Conservation (phyloP, 805 yeast species). For the Pichia occidentalis region DNA sequence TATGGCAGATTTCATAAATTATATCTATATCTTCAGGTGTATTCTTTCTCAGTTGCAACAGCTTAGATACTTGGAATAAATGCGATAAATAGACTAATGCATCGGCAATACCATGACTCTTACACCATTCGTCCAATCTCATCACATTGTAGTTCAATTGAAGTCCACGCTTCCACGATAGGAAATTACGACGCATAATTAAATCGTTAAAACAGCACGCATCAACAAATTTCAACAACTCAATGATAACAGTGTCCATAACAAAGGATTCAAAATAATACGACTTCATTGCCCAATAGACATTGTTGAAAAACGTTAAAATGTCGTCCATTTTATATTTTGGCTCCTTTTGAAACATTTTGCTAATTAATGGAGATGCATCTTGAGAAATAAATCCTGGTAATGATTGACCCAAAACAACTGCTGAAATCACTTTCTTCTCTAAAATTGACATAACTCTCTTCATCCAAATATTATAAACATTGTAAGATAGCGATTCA, state of each 20-base stretch:
- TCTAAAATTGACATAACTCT: conserved; percentile 86
- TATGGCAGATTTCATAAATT: conserved; percentile 90
- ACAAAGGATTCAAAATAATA: conserved; percentile 83
- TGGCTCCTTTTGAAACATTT: conserved; percentile 65
- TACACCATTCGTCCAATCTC: conserved; percentile 97
- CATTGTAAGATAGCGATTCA: conserved; percentile 85
- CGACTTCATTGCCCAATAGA: conserved; percentile 88
- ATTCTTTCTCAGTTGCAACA: conserved; percentile 85
- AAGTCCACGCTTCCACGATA: conserved; percentile 96
- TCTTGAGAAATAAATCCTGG: conserved; percentile 95
- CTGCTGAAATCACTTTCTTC: conserved; percentile 91
- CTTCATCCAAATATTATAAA: conserved; percentile 96
- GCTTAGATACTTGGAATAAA: conserved; percentile 85
- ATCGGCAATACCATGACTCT: conserved; percentile 83
- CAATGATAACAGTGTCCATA: conserved; percentile 75
- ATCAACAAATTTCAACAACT: conserved; percentile 79
- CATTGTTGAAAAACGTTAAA: conserved; percentile 79
- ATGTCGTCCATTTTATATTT: conserved; percentile 93
- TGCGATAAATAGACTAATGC: conserved; percentile 81
- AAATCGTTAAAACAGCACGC: conserved; percentile 92
- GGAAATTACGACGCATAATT: conserved; percentile 87
- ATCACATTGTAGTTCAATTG: conserved; percentile 96
- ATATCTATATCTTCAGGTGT: conserved; percentile 85
- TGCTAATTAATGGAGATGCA: conserved; percentile 69
- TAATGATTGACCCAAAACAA: conserved; percentile 85